Base-by-base conservation (phyloP, 139 green algal species). In the Asterochloris erici region DNA sequence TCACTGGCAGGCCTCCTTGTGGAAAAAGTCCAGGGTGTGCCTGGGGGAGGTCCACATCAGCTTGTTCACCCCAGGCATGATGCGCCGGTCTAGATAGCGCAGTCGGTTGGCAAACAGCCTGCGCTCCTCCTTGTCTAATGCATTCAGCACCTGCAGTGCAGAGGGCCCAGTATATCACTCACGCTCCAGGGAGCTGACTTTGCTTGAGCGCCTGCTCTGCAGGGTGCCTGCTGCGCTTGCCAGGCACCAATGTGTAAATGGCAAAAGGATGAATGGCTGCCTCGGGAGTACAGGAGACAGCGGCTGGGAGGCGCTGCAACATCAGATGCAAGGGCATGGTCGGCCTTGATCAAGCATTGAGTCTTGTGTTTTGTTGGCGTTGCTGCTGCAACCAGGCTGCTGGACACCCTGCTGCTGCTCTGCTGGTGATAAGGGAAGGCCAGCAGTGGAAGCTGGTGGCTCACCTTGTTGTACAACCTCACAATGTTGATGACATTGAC, bases 21-120 rank as follows among this genome's bases (percentile, higher is more conserved):
- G 89, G 86, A 92, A 98, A 87, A 93, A 93, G 85, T 97, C 94
- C 28, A 96, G 87, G 10, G 88, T 84, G 73, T 91, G 84, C 85
- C 91, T 92, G 75, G 91, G 83, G 12, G 87, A 85, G 0, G 83
- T 88, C 94, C 94, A 98, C 15, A 82, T 88, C 16, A 98, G 87
- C 87, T 96, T 96, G 79, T 88, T 85, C 23, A 94, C 85, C n/a
- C 94, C 95, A 11, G 95, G 93, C 80, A 92, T 89, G 82, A 98
- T 93, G 73, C 91, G 88, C 29, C 93, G 87, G 88, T 98, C 95
- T 47, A 98, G 89, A 78, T 94, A 89, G 27, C 91, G 86, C 78
- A 98, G 93, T 73, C 94, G 87, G 84, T 98, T 94, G 27, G 86
- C 80, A 84, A 97, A 97, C 38, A 98, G 90, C 66, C 86, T 84